Evolutionary conservation across 1,139 yeast genomes (phyloP).

Genomic region (Taphrina confusa): DNA sequence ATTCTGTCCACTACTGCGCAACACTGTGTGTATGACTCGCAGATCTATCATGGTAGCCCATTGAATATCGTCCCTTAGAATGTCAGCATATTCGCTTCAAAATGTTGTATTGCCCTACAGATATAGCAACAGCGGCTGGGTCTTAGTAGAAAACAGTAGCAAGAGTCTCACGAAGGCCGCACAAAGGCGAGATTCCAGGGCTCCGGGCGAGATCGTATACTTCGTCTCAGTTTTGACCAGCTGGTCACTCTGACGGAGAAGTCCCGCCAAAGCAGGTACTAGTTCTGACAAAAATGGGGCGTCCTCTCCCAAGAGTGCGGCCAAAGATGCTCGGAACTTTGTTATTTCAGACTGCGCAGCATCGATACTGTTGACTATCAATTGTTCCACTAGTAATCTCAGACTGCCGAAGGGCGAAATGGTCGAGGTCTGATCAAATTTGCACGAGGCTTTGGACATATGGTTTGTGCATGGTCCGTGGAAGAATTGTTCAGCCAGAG

Average conservation of each 20-base stretch:
- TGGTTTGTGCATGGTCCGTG: not conserved
- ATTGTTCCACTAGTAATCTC: not conserved
- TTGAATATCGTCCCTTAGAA: slow-evolving; percentile 20
- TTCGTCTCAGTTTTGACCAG: not conserved
- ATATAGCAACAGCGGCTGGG: not conserved
- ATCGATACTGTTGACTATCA: not conserved
- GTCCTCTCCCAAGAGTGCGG: not conserved
- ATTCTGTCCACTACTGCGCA: not conserved
- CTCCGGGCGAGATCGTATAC: not conserved
- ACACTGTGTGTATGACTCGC: not conserved
- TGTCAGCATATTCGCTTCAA: not conserved
- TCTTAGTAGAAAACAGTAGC: not conserved
- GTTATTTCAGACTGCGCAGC: not conserved
- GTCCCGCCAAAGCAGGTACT: not conserved
- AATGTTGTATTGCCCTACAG: not conserved
- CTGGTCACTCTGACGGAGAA: not conserved
- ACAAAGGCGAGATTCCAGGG: slow-evolving; percentile 5
- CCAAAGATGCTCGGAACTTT: not conserved
- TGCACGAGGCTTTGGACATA: not conserved
- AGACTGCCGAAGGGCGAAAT: not conserved
- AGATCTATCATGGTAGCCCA: slow-evolving; percentile 3
- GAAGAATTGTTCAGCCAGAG: not conserved
- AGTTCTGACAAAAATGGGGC: not conserved
- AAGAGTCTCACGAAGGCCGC: slow-evolving; percentile 1
- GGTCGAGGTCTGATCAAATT: slow-evolving; percentile 1